These are phyloP conservation scores for Aotearoamyces nothofagi DNA, from an alignment of 2,329 filamentous ascomycete species.

Conservation along the genomic window DNA sequence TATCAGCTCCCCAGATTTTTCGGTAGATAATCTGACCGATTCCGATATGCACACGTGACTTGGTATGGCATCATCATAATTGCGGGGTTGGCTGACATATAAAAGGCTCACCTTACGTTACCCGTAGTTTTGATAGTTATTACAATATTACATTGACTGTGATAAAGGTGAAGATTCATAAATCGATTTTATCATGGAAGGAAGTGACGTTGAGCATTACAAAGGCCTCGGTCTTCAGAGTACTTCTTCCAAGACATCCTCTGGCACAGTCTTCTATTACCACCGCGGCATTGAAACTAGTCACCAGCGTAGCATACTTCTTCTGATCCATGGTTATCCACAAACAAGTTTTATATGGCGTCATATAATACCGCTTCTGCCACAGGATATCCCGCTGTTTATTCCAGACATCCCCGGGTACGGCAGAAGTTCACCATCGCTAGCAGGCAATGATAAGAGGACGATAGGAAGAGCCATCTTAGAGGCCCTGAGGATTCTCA, in stretches of 20 bases:
- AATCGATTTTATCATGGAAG: too few species aligned
- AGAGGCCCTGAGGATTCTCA: constrained; percentile 20
- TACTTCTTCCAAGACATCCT: constrained; percentile 38
- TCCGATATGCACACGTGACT: too few species aligned
- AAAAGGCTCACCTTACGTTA: too few species aligned
- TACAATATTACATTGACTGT: too few species aligned
- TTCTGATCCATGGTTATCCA: constrained; percentile 29
- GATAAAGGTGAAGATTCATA: too few species aligned
- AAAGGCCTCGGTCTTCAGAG: constrained; percentile 15
- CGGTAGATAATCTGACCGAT: too few species aligned
- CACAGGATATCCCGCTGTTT: constrained; percentile 26
- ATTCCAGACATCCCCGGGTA: constrained; percentile 32
- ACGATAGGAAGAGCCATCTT: constrained; percentile 26
- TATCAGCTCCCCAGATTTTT: too few species aligned
- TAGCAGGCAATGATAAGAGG: constrained; percentile 22
- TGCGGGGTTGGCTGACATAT: too few species aligned
- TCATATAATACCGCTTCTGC: constrained; percentile 23
- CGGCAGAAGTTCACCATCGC: constrained; percentile 23
- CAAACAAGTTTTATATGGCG: constrained; percentile 21
- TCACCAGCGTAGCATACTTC: constrained; percentile 18
- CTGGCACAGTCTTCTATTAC: constrained; percentile 17
- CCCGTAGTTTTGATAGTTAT: too few species aligned
- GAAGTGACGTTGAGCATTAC: too few species aligned
- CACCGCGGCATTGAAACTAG: constrained; percentile 8
- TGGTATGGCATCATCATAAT: too few species aligned